These are phyloP conservation scores for Podila minutissima DNA, from an alignment of 192 early-diverging fungal genomes.

Conservation along the genomic window DNA sequence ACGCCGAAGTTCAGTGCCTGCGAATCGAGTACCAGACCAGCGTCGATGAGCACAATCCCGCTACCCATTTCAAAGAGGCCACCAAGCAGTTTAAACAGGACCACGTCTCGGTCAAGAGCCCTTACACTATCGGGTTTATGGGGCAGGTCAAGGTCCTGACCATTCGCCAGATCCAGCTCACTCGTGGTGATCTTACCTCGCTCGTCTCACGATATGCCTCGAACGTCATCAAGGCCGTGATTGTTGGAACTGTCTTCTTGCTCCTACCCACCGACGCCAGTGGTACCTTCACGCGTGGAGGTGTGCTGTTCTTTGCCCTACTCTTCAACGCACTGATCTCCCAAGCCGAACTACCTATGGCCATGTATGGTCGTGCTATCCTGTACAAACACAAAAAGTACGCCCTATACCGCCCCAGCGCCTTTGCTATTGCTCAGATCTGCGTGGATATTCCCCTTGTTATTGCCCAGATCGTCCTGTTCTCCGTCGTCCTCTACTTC, in stretches of 20 bases:
- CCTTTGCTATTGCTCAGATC: conserved; percentile 66
- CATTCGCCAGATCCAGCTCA: conserved; percentile 71
- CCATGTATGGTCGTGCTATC: conserved; percentile 77
- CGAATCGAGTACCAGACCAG: conserved; percentile 55
- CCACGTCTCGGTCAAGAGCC: conserved; percentile 59
- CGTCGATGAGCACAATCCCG: conserved; percentile 40
- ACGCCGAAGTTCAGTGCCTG: conserved; percentile 48
- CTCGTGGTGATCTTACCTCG: conserved; percentile 61
- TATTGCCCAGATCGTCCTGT: conserved; percentile 61
- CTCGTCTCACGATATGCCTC: conserved; percentile 63
- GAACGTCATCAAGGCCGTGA: conserved; percentile 69
- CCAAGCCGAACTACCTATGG: conserved; percentile 73
- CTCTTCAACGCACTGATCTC: conserved; percentile 67
- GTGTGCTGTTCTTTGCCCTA: conserved; percentile 76
- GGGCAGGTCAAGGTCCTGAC: conserved; percentile 70
- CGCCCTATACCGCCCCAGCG: conserved; percentile 72
- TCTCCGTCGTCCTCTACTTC: conserved; percentile 68
- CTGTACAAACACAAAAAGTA: conserved; percentile 85
- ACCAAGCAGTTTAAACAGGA: conserved; percentile 67
- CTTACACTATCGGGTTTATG: conserved; percentile 71
- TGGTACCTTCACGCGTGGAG: conserved; percentile 85
- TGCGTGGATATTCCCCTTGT: conserved; percentile 62
- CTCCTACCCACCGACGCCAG: conserved; percentile 60
- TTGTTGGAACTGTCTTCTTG: conserved; percentile 79
- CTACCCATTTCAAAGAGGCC: conserved; percentile 55